phyloP scores from a whole-genome alignment of 768 basidiomycete species.

The Trichaptum fuscoviolaceum region DNA sequence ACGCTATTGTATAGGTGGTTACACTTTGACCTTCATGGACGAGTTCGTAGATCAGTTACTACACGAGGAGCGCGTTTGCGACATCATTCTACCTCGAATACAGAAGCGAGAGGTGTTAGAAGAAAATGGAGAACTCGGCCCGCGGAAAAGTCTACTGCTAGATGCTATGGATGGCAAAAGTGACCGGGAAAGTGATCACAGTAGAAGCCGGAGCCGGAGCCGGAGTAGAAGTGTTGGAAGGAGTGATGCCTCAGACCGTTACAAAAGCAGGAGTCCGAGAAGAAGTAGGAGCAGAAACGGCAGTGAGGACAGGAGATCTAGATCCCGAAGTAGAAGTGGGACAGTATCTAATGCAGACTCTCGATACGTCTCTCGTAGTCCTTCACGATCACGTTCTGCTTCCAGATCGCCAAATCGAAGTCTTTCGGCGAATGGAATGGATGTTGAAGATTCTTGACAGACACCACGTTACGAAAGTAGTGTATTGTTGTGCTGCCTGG shows the following conservation, averaged over 20 bases:
- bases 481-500: background rate
- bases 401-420: constrained; percentile 54
- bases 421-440: constrained; percentile 48
- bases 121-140: constrained; percentile 85
- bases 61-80: constrained; percentile 89
- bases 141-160: constrained; percentile 80
- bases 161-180: constrained; percentile 79
- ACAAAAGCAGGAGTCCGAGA: constrained; percentile 25
- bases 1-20: constrained; percentile 58
- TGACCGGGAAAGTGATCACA: constrained; percentile 41
- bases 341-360: constrained; percentile 43
- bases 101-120: constrained; percentile 83
- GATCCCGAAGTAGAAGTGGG: constrained; percentile 16
- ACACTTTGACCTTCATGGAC: constrained; percentile 82
- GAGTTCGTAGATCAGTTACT: constrained; percentile 85
- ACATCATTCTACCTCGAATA: constrained; percentile 90
- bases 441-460: constrained; percentile 22
- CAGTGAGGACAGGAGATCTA: background rate
- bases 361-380: constrained; percentile 64
- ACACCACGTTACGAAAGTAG: constrained; percentile 13
- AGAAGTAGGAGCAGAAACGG: constrained; percentile 21
- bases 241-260: constrained; percentile 17
- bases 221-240: constrained; percentile 30
- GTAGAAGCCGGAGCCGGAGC: constrained; percentile 26
- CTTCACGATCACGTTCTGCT: constrained; percentile 33